Evolutionary conservation across 495 filamentous ascomycete genomes (phyloP), one percentile per base, ranked within the genome.

Genomic region (Margaritispora aquatica): DNA sequence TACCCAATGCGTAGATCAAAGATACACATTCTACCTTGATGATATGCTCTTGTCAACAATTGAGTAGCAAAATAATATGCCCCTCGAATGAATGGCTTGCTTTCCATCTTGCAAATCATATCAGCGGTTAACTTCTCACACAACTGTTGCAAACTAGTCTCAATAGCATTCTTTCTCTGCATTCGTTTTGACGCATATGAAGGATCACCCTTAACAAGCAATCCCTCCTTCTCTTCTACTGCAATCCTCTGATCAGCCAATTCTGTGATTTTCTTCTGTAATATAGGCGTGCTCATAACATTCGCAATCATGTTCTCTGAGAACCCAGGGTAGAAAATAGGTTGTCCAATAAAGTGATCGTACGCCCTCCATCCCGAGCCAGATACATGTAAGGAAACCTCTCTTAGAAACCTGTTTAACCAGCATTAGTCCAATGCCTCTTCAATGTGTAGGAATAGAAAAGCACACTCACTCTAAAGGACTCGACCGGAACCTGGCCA

Each of bases 31-130:
- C 57, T 67, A 80, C 90, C 94, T 74, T 97, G 92, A 68, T 97
- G 90, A 73, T 98, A 98, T 13, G 93, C 92, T 58, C 94, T 80
- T 13, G 92, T 92, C 57, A 97, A 76, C 38, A 97, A 79, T 70
- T 97, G 92, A 9, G 92, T 93, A 61, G 79, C 79, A 50, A 96
- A 63, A 73, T 96, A 97, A 69, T 97, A 97, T 52, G 94, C 93
- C 17, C 87, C 83, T 23, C 94, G 75, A 63, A 98, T 97, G 66
- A 97, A 97, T 24, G 80, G 76, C 69, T 93, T 96, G 74, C 88
- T 95, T 74, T 98, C 94, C 76, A 97, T 92, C 73, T 97, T 98
- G 81, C 94, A 97, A 55, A 97, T 96, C 94, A 97, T 98, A 50
- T 87, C 84, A 66, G 96, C 89, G 58, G 90, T 88, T 78, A 93